These are phyloP conservation scores for Taiwanofungus camphoratus DNA, from an alignment of 1,284 basidiomycete genomes.

Conservation along the genomic window DNA sequence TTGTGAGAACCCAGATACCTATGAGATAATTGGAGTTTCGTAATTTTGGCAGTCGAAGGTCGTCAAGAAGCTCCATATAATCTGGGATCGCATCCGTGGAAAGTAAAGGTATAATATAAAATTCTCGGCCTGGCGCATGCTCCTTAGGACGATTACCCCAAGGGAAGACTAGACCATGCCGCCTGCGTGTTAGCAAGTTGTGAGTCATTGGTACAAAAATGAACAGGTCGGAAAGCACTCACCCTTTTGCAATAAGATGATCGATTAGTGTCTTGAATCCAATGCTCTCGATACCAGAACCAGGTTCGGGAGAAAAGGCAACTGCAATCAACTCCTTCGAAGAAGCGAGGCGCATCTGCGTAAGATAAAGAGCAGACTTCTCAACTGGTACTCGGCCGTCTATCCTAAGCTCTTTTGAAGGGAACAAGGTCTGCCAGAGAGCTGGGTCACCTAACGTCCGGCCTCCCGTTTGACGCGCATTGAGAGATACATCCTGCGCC, in stretches of 20 bases:
- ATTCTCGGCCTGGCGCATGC: constrained; percentile 72
- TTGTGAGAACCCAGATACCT: constrained; percentile 79
- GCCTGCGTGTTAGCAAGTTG: too few species aligned
- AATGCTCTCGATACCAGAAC: constrained; percentile 36
- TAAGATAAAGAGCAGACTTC: constrained; percentile 70
- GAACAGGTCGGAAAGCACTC: constrained; percentile 27
- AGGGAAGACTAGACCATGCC: constrained; percentile 82
- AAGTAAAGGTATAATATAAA: constrained; percentile 82
- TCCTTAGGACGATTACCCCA: constrained; percentile 74
- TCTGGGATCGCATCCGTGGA: constrained; percentile 72
- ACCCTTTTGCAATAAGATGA: constrained; percentile 75
- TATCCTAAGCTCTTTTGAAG: constrained; percentile 58
- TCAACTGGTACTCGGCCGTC: constrained; percentile 78
- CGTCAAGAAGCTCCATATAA: constrained; percentile 80
- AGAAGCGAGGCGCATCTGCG: constrained; percentile 69
- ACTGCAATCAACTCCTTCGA: constrained; percentile 78
- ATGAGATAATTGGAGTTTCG: constrained; percentile 66
- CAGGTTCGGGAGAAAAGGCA: constrained; percentile 51
- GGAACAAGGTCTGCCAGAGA: constrained; percentile 70
- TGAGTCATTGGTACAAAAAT: constrained; percentile 6
- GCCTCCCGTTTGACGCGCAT: constrained; percentile 70
- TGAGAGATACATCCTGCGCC: constrained; percentile 58
- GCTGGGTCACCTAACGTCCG: constrained; percentile 48
- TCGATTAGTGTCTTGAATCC: constrained; percentile 58
- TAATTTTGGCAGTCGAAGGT: constrained; percentile 62